Base-by-base conservation (phyloP, 257 asterid genomes). In the Solanum commersonii region DNA sequence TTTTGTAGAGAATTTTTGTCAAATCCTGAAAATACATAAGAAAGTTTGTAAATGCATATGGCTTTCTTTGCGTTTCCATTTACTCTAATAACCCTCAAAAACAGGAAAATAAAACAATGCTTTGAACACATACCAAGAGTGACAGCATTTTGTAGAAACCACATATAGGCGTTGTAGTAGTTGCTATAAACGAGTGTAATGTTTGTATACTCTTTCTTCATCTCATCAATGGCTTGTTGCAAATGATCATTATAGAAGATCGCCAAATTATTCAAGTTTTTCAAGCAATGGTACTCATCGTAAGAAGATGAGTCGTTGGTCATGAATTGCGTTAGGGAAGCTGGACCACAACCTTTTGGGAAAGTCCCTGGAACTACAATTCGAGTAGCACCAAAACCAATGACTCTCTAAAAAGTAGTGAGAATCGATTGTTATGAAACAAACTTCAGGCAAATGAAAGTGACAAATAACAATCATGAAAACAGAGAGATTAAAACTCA, bases 81-180 rank as follows among this genome's bases (percentile, higher is more conserved):
- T 71, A 31, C 14, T 52, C 3, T 71, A 5, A 52, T n/a, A n/a
- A n/a, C n/a, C 63, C 9, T 8, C 37, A 33, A 16, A 68, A 68
- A 68, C 3, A 68, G 74, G 10, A 68, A 68, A 34, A 35, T 0
- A 15, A 29, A 27, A 52, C 4, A 2, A 83, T 52, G 33, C 8
- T 84, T 35, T 22, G 12, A 37, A 23, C 4, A 65, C 74, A 59
- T 60, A 81, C 88, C 86, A 10, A 46, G 77, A 52, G 38, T 38
- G 22, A 13, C 14, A 0, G 90, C 84, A 35, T 90, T 81, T 35
- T 11, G 56, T 82, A 90, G 15, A 35, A 88, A 40, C 3, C 84
- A 27, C 9, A 83, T 38, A 44, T 46, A 88, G 9, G 89, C 72
- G 4, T 84, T 87, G 84, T 88, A 88, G 29, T 83, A 88, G 67